These are phyloP conservation scores for Candida loeiensis DNA, from an alignment of 805 yeast genomes.

Conservation along the genomic window DNA sequence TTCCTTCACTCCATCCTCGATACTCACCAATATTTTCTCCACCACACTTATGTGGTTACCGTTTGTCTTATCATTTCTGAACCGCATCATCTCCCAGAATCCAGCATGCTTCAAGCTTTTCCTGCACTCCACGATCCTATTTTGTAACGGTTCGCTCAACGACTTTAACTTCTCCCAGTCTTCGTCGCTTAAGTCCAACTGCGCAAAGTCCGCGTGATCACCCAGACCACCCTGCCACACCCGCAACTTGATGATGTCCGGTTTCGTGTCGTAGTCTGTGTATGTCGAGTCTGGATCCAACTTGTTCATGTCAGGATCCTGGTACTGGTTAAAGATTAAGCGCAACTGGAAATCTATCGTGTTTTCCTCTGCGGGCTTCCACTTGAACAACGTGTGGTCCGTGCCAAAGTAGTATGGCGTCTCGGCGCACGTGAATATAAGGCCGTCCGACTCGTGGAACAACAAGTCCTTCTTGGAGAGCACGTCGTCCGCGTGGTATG, in stretches of 20 bases:
- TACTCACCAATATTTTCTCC: constrained; percentile 76
- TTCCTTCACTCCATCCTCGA: constrained; percentile 78
- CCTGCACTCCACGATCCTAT: constrained; percentile 82
- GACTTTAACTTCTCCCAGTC: constrained; percentile 79
- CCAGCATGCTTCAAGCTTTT: constrained; percentile 53
- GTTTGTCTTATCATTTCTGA: constrained; percentile 87
- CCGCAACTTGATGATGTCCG: constrained; percentile 54
- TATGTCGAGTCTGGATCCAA: constrained; percentile 70
- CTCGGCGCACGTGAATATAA: constrained; percentile 87
- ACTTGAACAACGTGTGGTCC: constrained; percentile 78
- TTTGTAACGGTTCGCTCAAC: constrained; percentile 78
- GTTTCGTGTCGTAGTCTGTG: constrained; percentile 77
- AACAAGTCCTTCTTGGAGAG: constrained; percentile 66
- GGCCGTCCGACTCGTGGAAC: constrained; percentile 89
- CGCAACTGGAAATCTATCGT: constrained; percentile 82
- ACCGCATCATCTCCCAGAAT: constrained; percentile 80
- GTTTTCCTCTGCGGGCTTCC: constrained; percentile 97
- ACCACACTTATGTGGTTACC: constrained; percentile 85
- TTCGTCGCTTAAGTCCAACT: constrained; percentile 56
- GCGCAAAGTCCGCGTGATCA: constrained; percentile 62
- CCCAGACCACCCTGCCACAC: constrained; percentile 73
- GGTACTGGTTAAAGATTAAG: constrained; percentile 54
- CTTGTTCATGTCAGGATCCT: constrained; percentile 62
- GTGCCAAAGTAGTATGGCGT: constrained; percentile 88
- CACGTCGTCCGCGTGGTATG: constrained; percentile 74